Evolutionary conservation across 1,284 basidiomycete species (phyloP).

Genomic region (Cutaneotrichosporon cyanovorans): DNA sequence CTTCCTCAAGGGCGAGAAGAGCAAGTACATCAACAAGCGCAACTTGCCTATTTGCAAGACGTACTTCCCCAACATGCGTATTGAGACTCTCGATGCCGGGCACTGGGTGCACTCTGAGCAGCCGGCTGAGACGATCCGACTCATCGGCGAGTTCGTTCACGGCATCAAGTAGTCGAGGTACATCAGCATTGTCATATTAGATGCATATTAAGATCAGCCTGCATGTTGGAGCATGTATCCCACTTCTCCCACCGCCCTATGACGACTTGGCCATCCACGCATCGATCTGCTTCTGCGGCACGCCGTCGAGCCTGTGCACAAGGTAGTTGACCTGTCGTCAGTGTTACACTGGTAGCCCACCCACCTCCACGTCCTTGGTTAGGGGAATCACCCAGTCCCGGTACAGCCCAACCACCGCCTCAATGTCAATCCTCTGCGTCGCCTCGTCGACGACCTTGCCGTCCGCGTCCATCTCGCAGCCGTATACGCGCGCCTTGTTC

Average conservation of each 20-base stretch:
- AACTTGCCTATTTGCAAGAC: slow-evolving; percentile 49
- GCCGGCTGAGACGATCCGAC: slow-evolving; percentile 37
- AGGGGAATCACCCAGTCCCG: slow-evolving; percentile 91
- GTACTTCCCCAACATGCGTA: slow-evolving; percentile 50
- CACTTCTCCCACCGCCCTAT: too few relatives aligned
- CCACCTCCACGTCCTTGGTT: slow-evolving; percentile 95
- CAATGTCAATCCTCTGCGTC: slow-evolving; percentile 73
- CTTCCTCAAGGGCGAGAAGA: slow-evolving; percentile 52
- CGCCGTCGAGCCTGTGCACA: slow-evolving; percentile 69
- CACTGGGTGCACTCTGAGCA: slow-evolving; percentile 48
- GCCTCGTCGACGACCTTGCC: slow-evolving; percentile 51
- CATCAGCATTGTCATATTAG: background rate
- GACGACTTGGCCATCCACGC: slow-evolving; percentile 48
- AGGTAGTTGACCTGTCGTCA: slow-evolving; percentile 79
- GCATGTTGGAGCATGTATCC: too few relatives aligned
- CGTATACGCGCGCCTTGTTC: slow-evolving; percentile 89
- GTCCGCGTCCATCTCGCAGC: slow-evolving; percentile 75
- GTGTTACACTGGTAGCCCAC: slow-evolving; percentile 30
- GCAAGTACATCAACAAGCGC: slow-evolving; percentile 50
- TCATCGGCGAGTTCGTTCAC: slow-evolving; percentile 33
- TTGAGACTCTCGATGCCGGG: slow-evolving; percentile 39
- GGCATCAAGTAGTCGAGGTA: slow-evolving; percentile 2
- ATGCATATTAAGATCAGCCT: too few relatives aligned
- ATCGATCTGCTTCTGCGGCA: slow-evolving; percentile 70
- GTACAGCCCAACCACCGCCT: slow-evolving; percentile 89